A percentile compares a stretch with the other conserved stretches of the same genome.
Conservation (phyloP, 1,139 yeast species). For the Sugiyamaella xylanicola region DNA sequence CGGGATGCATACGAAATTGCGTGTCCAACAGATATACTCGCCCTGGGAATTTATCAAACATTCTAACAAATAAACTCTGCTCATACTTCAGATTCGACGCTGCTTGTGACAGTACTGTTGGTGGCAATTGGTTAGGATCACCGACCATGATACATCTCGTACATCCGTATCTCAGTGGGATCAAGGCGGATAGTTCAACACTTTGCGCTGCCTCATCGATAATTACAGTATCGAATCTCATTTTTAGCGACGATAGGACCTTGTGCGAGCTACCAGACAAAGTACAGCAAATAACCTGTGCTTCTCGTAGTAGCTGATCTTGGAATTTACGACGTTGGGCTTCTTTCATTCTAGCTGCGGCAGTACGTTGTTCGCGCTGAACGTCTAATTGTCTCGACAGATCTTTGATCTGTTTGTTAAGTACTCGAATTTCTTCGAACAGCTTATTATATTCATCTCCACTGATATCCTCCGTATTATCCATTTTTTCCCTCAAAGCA, state of each 20-base stretch:
- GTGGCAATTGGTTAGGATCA: constrained; percentile 98
- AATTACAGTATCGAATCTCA: constrained; percentile 88
- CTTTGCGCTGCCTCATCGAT: constrained; percentile 99
- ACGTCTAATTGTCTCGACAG: constrained; percentile 74
- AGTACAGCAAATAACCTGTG: constrained; percentile 90
- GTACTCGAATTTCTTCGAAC: constrained; percentile 46
- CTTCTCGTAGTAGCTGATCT: constrained; percentile 67
- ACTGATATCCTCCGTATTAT: not conserved
- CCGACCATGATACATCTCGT: constrained; percentile 95
- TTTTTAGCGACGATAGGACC: constrained; percentile 69
- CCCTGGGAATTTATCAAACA: constrained; percentile 68
- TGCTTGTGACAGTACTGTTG: constrained; percentile 91
- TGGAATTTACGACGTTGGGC: constrained; percentile 76
- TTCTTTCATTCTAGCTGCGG: constrained; percentile 74
- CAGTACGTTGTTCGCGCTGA: constrained; percentile 65
- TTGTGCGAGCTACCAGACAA: constrained; percentile 95
- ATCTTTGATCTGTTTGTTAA: constrained; percentile 63
- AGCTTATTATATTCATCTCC: constrained; percentile 27
- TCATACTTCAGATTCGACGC: constrained; percentile 83
- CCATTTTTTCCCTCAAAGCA: constrained; percentile 47
- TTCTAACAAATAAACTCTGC: constrained; percentile 90
- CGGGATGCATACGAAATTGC: constrained; percentile 99
- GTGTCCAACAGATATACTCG: constrained; percentile 78
- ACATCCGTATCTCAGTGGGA: constrained; percentile 93
- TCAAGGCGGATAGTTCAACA: constrained; percentile 88